Conservation (phyloP, 1,284 basidiomycete genomes). For the Irpex sp. region DNA sequence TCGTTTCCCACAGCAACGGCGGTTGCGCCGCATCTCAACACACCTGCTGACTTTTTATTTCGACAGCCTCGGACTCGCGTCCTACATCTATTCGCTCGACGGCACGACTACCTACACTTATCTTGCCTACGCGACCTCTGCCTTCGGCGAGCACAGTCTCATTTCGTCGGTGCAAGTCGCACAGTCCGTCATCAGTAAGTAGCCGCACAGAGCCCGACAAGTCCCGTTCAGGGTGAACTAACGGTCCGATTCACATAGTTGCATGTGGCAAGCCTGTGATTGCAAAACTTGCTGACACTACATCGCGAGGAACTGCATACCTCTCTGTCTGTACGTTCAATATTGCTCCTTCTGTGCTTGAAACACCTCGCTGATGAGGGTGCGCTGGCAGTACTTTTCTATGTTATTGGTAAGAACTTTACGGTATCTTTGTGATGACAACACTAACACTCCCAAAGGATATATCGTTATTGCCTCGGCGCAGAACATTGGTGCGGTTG, state of each 20-base stretch:
- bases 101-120: constrained; percentile 65
- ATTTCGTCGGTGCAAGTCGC: constrained; percentile 62
- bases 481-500: constrained; percentile 39
- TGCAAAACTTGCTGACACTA: constrained; percentile 73
- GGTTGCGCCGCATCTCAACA: neutral
- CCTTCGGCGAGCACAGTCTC: constrained; percentile 53
- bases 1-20: neutral
- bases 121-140: constrained; percentile 57
- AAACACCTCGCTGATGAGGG: constrained; percentile 33
- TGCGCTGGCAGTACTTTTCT: constrained; percentile 44
- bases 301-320: constrained; percentile 55
- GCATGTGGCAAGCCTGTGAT: constrained; percentile 75
- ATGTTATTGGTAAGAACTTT: constrained; percentile 38
- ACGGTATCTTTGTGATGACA: neutral
- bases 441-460: constrained; percentile 25
- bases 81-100: constrained; percentile 76
- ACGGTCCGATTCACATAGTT: constrained; percentile 23
- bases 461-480: constrained; percentile 70
- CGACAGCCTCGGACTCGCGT: constrained; percentile 55
- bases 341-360: neutral
- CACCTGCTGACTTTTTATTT: neutral
- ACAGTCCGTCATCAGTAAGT: constrained; percentile 50
- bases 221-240: neutral
- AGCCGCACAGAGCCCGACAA: constrained; percentile 6
- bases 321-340: constrained; percentile 52